Evolutionary conservation across 23 red algal genomes (phyloP).

Genomic region (Gracilaria vermiculophylla): DNA sequence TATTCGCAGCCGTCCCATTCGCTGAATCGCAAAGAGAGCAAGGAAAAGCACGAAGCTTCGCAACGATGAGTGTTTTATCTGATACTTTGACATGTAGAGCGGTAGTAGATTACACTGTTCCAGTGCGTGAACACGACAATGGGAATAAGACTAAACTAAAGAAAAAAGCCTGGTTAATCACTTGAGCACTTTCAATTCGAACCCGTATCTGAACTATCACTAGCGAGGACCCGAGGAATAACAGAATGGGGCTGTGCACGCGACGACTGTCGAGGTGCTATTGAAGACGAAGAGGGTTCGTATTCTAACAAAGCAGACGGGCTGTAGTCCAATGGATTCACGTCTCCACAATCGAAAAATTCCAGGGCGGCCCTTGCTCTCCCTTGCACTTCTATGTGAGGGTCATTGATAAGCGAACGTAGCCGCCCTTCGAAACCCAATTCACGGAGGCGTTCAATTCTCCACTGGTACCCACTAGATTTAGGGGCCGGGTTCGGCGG

Average conservation of each 20-base stretch:
- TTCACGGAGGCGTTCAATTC: slow-evolving; percentile 55
- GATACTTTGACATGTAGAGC: too few species aligned
- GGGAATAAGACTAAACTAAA: too few species aligned
- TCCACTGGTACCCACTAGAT: slow-evolving; percentile 47
- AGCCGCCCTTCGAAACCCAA: slow-evolving; percentile 61
- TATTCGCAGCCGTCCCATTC: too few species aligned
- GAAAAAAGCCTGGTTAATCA: too few species aligned
- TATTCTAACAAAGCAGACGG: slow-evolving; percentile 44
- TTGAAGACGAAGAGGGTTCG: background rate
- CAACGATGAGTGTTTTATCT: too few species aligned
- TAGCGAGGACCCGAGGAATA: slow-evolving; percentile 20
- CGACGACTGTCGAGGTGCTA: slow-evolving; percentile 15
- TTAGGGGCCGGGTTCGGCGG: background rate
- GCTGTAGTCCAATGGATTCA: slow-evolving; percentile 49
- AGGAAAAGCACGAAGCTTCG: too few species aligned
- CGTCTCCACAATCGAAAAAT: slow-evolving; percentile 56
- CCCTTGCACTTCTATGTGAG: slow-evolving; percentile 63
- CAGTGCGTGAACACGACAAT: too few species aligned
- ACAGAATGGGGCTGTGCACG: slow-evolving; percentile 1
- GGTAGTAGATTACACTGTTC: too few species aligned
- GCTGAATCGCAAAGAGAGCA: too few species aligned
- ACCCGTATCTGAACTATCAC: slow-evolving; percentile 34
- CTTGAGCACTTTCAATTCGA: too few species aligned
- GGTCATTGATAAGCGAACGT: slow-evolving; percentile 57
- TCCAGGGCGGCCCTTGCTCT: slow-evolving; percentile 54